These are phyloP conservation scores for Cyclostephanos tholiformis DNA, from an alignment of 108 stramenopile species.

Conservation along the genomic window DNA sequence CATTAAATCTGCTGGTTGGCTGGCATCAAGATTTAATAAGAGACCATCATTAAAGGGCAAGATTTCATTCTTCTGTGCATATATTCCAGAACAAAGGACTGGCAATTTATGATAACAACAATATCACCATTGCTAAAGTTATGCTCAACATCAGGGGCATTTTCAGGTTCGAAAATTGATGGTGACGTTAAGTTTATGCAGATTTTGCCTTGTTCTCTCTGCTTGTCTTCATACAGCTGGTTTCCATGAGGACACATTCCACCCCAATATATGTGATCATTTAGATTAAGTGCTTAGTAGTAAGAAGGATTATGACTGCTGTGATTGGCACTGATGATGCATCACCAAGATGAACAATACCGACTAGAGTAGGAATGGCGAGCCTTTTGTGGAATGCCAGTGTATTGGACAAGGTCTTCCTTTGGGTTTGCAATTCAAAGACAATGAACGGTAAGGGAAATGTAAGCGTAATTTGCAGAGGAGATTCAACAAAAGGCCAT, in stretches of 20 bases:
- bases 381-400: constrained; percentile 46
- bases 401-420: constrained; percentile 34
- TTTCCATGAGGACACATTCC: constrained; percentile 42
- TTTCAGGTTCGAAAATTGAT: constrained; percentile 26
- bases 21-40: constrained; percentile 33
- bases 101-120: constrained; percentile 46
- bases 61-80: constrained; percentile 29
- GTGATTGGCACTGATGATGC: constrained; percentile 1
- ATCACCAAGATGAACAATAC: constrained; percentile 29
- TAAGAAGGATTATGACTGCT: background rate
- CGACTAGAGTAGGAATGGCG: constrained; percentile 46
- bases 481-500: background rate
- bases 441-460: background rate
- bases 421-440: background rate
- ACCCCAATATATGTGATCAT: constrained; percentile 41
- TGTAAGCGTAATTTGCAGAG: no score
- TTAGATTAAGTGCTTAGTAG: constrained; percentile 14
- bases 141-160: constrained; percentile 25
- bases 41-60: constrained; percentile 44
- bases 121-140: constrained; percentile 26
- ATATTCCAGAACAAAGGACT: constrained; percentile 50
- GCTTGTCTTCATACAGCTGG: constrained; percentile 19
- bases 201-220: constrained; percentile 30
- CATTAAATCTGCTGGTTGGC: constrained; percentile 26
- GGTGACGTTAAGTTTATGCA: constrained; percentile 33